phyloP scores from a whole-genome alignment of 129 eudicot genomes.

The Helichrysum umbraculigerum region DNA sequence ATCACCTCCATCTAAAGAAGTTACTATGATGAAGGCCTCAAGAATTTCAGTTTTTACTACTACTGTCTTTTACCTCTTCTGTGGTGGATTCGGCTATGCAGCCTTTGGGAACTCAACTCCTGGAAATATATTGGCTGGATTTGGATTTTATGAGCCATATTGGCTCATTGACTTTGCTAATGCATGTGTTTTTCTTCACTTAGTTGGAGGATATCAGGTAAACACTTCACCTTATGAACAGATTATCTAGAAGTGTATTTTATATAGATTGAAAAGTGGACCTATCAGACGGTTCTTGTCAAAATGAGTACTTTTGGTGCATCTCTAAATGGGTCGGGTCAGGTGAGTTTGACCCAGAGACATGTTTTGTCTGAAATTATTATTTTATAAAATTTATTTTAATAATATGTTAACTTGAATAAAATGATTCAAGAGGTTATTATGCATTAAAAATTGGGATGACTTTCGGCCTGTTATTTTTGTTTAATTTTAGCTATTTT shows the following conservation, averaged over 20 bases:
- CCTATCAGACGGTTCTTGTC: background rate
- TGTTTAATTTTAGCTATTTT: background rate
- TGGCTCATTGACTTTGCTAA: conserved; percentile 83
- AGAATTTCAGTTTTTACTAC: conserved; percentile 46
- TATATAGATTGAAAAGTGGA: background rate
- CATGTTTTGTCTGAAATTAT: background rate
- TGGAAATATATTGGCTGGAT: conserved; percentile 82
- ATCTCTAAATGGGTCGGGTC: background rate
- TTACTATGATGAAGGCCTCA: conserved; percentile 75
- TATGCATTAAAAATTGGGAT: background rate
- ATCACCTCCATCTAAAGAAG: conserved; percentile 59
- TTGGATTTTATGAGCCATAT: conserved; percentile 85
- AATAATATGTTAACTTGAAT: background rate
- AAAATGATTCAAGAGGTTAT: background rate
- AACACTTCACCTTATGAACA: background rate
- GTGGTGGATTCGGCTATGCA: conserved; percentile 88
- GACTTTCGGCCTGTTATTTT: background rate
- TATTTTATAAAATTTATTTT: background rate
- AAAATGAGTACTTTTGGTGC: background rate
- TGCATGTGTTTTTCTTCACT: conserved; percentile 73
- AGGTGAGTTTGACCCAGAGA: background rate
- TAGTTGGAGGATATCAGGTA: conserved; percentile 92
- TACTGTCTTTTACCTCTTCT: conserved; percentile 69
- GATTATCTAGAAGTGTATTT: background rate
- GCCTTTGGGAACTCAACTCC: conserved; percentile 82